Conservation (phyloP, 192 early-diverging fungal species). For the Backusella tarrabulga region DNA sequence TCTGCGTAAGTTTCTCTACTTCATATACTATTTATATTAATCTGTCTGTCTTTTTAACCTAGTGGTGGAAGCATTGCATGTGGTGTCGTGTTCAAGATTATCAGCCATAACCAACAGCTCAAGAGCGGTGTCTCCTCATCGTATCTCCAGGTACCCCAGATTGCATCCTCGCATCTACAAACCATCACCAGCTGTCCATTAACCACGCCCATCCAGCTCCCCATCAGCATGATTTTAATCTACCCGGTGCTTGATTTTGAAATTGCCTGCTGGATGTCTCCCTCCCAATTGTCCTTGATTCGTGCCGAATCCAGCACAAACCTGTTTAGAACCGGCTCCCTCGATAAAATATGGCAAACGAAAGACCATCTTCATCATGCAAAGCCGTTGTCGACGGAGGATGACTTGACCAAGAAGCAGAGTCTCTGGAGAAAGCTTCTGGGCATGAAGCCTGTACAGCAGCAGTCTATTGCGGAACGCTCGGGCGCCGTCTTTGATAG, state of each 20-base stretch:
- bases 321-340: slow-evolving; percentile 22
- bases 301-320: slow-evolving; percentile 54
- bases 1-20: slow-evolving; percentile 82
- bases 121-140: slow-evolving; percentile 17
- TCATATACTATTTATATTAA: background rate
- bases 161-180: background rate
- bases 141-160: background rate
- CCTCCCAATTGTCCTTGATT: slow-evolving; percentile 56
- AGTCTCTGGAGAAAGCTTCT: slow-evolving; percentile 35
- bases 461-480: slow-evolving; percentile 10
- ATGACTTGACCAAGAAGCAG: slow-evolving; percentile 36
- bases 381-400: slow-evolving; percentile 62
- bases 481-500: background rate
- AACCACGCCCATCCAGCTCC: slow-evolving; percentile 51
- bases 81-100: slow-evolving; percentile 74
- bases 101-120: slow-evolving; percentile 47
- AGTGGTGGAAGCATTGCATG: slow-evolving; percentile 87
- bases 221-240: slow-evolving; percentile 76
- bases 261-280: slow-evolving; percentile 89
- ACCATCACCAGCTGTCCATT: background rate
- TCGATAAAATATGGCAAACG: slow-evolving; percentile 32
- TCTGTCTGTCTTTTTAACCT: background rate
- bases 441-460: slow-evolving; percentile 16
- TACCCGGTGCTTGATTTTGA: slow-evolving; percentile 92
- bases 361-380: slow-evolving; percentile 68